Evolutionary conservation across 768 basidiomycete genomes (phyloP).

Genomic region (Pulveroboletus ravenelii): DNA sequence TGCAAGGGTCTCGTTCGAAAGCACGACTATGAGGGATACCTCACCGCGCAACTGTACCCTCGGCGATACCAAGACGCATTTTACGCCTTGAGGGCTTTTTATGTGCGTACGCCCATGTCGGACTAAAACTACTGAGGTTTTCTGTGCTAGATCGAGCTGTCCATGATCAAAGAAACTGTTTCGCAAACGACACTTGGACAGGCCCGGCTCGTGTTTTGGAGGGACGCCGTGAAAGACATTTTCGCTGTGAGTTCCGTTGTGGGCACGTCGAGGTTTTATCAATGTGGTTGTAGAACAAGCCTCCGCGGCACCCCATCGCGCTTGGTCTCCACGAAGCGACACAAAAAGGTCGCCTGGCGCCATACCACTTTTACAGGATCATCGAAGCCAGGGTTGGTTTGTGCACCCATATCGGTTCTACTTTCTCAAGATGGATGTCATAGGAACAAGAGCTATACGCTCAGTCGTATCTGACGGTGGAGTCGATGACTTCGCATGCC

Average conservation of each 20-base stretch:
- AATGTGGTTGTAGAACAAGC: conserved; percentile 51
- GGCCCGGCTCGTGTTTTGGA: conserved; percentile 87
- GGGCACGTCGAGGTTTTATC: conserved; percentile 5
- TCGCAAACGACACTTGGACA: conserved; percentile 72
- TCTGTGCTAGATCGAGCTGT: conserved; percentile 61
- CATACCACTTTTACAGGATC: conserved; percentile 79
- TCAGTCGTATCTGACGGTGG: conserved; percentile 61
- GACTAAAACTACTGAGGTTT: conserved; percentile 5
- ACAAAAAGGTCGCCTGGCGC: conserved; percentile 45
- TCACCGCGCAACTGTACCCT: conserved; percentile 71
- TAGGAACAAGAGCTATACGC: conserved; percentile 66
- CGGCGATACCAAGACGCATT: conserved; percentile 57
- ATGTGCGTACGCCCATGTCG: conserved; percentile 46
- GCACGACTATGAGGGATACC: conserved; percentile 78
- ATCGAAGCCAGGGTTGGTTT: conserved; percentile 73
- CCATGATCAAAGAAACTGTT: conserved; percentile 70
- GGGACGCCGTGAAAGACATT: conserved; percentile 68
- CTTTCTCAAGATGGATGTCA: conserved; percentile 19
- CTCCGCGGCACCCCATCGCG: conserved; percentile 77
- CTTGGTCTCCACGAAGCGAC: conserved; percentile 62
- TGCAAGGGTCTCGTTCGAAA: conserved; percentile 69
- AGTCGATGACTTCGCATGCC: conserved; percentile 65
- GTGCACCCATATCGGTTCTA: not conserved
- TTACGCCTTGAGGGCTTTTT: conserved; percentile 78
- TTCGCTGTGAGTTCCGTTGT: conserved; percentile 46